Percentiles rank a stretch among this genome's conserved stretches.
Evolutionary conservation across 495 filamentous ascomycete species (phyloP).

Genomic region (Penicillium bialowiezense): DNA sequence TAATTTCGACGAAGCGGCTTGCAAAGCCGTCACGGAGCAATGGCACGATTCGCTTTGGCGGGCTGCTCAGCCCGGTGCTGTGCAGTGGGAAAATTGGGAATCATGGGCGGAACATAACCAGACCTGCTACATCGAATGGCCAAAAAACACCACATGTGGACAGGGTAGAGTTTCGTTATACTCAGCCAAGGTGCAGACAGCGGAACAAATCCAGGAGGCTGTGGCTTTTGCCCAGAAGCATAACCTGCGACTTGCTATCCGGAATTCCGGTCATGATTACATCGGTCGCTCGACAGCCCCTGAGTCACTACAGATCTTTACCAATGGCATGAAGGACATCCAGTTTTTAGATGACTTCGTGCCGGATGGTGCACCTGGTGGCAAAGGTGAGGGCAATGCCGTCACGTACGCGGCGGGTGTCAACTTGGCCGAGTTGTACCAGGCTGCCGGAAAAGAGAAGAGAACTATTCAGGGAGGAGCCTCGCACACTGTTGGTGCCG

Average conservation of each 20-base stretch:
- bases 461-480: constrained; percentile 14
- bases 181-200: constrained; percentile 28
- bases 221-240: constrained; percentile 23
- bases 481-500: constrained; percentile 24
- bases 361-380: constrained; percentile 12
- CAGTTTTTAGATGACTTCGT: constrained; percentile 27
- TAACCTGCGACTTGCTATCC: constrained; percentile 42
- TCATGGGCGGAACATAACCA: constrained; percentile 53
- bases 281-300: constrained; percentile 49
- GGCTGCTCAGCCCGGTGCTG: constrained; percentile 37
- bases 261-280: constrained; percentile 57
- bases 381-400: constrained; percentile 33
- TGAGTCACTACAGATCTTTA: constrained; percentile 53
- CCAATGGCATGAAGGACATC: constrained; percentile 47
- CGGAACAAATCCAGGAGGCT: constrained; percentile 35
- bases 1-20: constrained; percentile 24
- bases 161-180: constrained; percentile 40
- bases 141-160: constrained; percentile 12
- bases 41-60: constrained; percentile 29
- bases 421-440: constrained; percentile 43
- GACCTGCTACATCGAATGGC: constrained; percentile 52
- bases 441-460: constrained; percentile 26
- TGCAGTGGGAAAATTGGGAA: constrained; percentile 45
- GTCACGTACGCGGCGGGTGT: constrained; percentile 55
- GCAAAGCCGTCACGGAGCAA: constrained; percentile 17